Base-by-base conservation (phyloP, 371 early-diverging fungal genomes). In the Rhizopus sp. region DNA sequence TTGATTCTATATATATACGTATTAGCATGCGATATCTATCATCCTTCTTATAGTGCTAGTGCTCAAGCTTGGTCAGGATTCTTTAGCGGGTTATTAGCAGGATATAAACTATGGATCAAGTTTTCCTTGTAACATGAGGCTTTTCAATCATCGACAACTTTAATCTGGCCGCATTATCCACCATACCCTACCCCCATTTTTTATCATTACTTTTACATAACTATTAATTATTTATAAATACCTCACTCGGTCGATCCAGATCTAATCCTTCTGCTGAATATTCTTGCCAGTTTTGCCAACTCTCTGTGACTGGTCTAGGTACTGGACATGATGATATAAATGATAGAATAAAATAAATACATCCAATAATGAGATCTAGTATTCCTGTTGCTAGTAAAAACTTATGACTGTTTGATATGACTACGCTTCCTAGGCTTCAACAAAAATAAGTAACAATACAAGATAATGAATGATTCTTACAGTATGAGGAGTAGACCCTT, bases 31-130 rank as follows among this genome's bases (percentile, higher is more conserved):
- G 82, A 86, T 60, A 83, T 89, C 55, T 84, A 87, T 70, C 70
- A 81, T 40, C 81, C 82, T 42, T 78, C 81, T 10, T 78, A 82
- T 64, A 80, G 85, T 23, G 79, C 82, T 54, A 86, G 84, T n/a
- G 76, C 84, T 57, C 93, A 92, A 62, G 81, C 85, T 16, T 80
- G 88, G 57, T 68, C 90, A 17, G 92, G 90, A 2, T 78, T 92
- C 39, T 63, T 73, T 33, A 82, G 91, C 39, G 91, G 88, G 16
- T 33, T 74, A 10, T 73, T 89, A 50, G 85, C 87, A 8, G 86
- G 84, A 7, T 90, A 83, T 64, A 89, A 90, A 63, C 48, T 88
- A 7, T 86, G 79, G 68, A 60, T 70, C 50, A 85, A 84, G 55
- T 57, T 50, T 55, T 64, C 69, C 49, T 31, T 55, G 31, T 55